A percentile compares a stretch with the other conserved stretches of the same genome.
Conservation (phyloP, 2,329 filamentous ascomycete genomes). For the Cadophora luteo-olivacea region DNA sequence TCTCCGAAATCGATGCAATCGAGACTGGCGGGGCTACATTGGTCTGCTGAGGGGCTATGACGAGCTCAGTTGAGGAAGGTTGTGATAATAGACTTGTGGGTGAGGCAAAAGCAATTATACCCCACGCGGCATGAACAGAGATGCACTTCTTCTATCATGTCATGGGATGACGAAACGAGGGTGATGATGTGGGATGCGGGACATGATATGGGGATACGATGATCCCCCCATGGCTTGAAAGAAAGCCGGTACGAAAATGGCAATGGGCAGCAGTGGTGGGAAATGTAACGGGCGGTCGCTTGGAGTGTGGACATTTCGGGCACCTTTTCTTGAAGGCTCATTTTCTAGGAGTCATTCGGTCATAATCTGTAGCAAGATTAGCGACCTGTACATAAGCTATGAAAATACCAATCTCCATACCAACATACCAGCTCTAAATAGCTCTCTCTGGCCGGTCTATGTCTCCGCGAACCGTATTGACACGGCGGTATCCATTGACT, state of each 20-base stretch:
- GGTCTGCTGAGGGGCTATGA: constrained; percentile 45
- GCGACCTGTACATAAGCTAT: constrained; percentile 11
- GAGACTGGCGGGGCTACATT: constrained; percentile 88
- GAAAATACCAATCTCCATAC: constrained; percentile 9
- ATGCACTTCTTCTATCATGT: constrained; percentile 5
- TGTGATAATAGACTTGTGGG: not conserved
- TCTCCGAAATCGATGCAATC: constrained; percentile 92
- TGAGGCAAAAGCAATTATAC: constrained; percentile 31
- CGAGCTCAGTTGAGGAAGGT: not conserved
- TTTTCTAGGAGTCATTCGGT: not conserved
- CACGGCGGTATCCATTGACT: too few species aligned
- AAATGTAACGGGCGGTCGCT: not conserved
- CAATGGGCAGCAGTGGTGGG: not conserved
- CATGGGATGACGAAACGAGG: constrained; percentile 6
- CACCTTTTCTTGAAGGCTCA: not conserved
- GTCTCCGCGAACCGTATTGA: too few species aligned
- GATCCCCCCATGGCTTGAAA: not conserved
- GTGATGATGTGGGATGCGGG: constrained; percentile 1
- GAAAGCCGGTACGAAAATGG: not conserved
- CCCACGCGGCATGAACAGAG: constrained; percentile 13
- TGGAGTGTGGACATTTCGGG: not conserved
- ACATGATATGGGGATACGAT: not conserved
- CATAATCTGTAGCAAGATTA: constrained; percentile 15
- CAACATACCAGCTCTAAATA: not conserved
- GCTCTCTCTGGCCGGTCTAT: too few species aligned